phyloP scores from a whole-genome alignment of 768 basidiomycete species.

The Pleurotus eryngii region DNA sequence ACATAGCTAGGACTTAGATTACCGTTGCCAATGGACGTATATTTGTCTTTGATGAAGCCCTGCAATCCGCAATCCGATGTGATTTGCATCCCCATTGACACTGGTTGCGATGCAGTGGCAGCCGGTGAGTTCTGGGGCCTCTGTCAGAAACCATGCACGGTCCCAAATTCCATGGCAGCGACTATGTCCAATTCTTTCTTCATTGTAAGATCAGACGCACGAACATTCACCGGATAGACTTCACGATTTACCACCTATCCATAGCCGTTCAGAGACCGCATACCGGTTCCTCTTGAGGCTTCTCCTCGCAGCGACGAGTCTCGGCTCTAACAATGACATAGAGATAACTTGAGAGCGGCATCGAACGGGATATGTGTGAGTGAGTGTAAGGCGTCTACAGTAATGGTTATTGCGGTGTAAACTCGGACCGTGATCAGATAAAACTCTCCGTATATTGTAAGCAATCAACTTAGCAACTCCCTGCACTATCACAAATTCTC shows the following conservation, averaged over 20 bases:
- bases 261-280: not conserved
- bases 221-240: not conserved
- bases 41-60: too few relatives aligned
- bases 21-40: not conserved
- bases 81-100: too few relatives aligned
- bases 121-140: not conserved
- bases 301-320: not conserved
- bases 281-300: not conserved
- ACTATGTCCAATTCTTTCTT: not conserved
- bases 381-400: not conserved
- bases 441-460: not conserved
- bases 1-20: not conserved
- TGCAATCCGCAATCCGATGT: too few relatives aligned
- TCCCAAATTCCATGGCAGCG: too few relatives aligned
- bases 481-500: conserved; percentile 2
- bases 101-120: too few relatives aligned
- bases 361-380: conserved; percentile 5
- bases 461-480: not conserved
- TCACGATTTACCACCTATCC: not conserved
- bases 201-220: not conserved
- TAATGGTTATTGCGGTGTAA: not conserved
- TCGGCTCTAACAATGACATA: too few relatives aligned
- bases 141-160: not conserved
- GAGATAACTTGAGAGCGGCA: not conserved
- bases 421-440: conserved; percentile 8